phyloP scores from a whole-genome alignment of 2,329 filamentous ascomycete species.

The Penicillium sp. region DNA sequence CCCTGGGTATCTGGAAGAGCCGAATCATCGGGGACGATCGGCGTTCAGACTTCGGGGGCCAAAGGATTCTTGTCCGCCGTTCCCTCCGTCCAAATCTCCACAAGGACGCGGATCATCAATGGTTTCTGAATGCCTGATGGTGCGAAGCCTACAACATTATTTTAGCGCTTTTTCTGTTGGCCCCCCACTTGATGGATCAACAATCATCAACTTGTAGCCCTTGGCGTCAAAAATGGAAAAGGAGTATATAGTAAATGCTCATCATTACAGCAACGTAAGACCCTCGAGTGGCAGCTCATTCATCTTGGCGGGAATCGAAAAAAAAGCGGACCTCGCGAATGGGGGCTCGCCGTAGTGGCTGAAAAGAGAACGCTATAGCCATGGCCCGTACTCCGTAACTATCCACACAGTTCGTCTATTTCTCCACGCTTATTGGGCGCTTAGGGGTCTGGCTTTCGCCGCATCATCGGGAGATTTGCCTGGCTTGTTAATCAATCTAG shows the following conservation, averaged over 20 bases:
- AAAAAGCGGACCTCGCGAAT: slow-evolving; percentile 16
- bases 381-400: slow-evolving; percentile 24
- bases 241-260: background rate
- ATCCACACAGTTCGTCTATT: slow-evolving; percentile 24
- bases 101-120: background rate
- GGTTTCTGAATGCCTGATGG: background rate
- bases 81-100: background rate
- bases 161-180: background rate
- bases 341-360: slow-evolving; percentile 27
- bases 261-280: background rate
- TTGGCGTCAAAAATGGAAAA: background rate
- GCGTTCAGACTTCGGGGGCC: background rate
- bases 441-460: slow-evolving; percentile 17
- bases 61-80: background rate
- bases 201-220: background rate
- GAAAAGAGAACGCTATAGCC: slow-evolving; percentile 24
- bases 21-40: background rate
- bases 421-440: slow-evolving; percentile 26
- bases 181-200: background rate
- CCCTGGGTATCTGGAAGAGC: too few relatives aligned
- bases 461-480: slow-evolving; percentile 16
- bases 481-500: slow-evolving; percentile 19
- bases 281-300: background rate
- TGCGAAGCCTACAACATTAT: background rate
- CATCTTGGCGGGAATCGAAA: background rate